Evolutionary conservation across 2,329 filamentous ascomycete species (phyloP).

Genomic region (Teratosphaeria zuluensis): DNA sequence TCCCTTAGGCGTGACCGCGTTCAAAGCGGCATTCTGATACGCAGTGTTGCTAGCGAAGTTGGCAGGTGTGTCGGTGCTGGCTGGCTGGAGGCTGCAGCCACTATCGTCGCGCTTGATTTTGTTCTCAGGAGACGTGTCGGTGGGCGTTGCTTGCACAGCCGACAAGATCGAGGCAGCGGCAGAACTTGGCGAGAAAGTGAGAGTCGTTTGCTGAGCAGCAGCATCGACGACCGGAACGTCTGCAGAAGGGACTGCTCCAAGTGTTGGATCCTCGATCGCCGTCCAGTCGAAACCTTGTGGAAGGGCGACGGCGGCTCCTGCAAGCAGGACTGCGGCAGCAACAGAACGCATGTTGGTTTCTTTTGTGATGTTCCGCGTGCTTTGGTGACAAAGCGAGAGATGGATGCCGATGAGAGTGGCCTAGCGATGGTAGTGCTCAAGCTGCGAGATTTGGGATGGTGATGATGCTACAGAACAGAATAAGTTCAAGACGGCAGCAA

Average conservation of each 20-base stretch:
- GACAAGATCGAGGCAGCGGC: conserved; percentile 11
- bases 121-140: conserved; percentile 7
- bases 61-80: conserved; percentile 9
- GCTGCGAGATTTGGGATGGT: neutral
- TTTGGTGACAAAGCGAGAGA: neutral
- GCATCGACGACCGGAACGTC: conserved; percentile 12
- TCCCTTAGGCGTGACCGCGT: conserved; percentile 7
- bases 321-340: conserved; percentile 9
- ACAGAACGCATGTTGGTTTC: conserved; percentile 8
- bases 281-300: conserved; percentile 16
- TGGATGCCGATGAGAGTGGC: neutral
- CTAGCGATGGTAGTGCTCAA: neutral
- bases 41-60: conserved; percentile 9
- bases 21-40: conserved; percentile 8
- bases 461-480: neutral
- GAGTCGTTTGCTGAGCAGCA: conserved; percentile 8
- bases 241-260: conserved; percentile 6
- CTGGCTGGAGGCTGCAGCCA: neutral
- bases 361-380: neutral
- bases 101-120: conserved; percentile 7
- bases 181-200: conserved; percentile 6
- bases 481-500: neutral
- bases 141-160: conserved; percentile 11
- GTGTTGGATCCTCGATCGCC: conserved; percentile 7
- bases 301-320: conserved; percentile 11